Base-by-base conservation (phyloP, 768 basidiomycete genomes). In the Gymnopilus junonius region DNA sequence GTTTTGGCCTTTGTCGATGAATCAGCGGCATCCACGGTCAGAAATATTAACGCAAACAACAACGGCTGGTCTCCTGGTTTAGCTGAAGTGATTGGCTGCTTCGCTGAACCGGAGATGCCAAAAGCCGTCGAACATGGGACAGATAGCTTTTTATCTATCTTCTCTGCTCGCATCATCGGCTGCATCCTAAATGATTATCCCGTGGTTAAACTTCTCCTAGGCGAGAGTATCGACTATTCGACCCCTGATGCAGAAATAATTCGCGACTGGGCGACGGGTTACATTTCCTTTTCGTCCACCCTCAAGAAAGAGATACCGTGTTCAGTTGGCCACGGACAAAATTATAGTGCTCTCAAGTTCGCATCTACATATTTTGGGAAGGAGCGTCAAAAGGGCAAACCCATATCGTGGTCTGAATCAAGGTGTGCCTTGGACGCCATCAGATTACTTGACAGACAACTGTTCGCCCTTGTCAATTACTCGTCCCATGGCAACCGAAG, bases 81-180 rank as follows among this genome's bases (percentile, higher is more conserved):
- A n/a, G 58, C 46, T 20, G 58, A 59, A 46, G 45, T 59, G 4
- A 59, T 59, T 23, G 29, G 31, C 32, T 59, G 58, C 34, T 59
- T 59, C 27, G 46, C 45, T 12, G 58, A 59, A 31, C n/a, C 58
- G 27, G 58, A 59, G 14, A 59, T 59, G 58, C 58, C 58, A 4
- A 59, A 59, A 59, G 27, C 58, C 27, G 35, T 59, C n/a, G 58
- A 59, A 37, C 58, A 59, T 32, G 58, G 58, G 10, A 48, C 43
- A 23, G 58, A 59, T 40, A 14, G 6, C 3, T 59, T 59, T 21
- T n/a, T 59, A 27, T 59, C 58, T 5, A 35, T 59, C 21, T 59
- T 59, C 31, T 59, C 58, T 50, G 58, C 58, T 51, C 58, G 58
- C 7, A 51, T 46, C 39, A 27, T 59, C 17, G 58, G 23, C 20